These are phyloP conservation scores for Oenanthe sinensis DNA, from an alignment of 129 eudicot species.

Conservation along the genomic window DNA sequence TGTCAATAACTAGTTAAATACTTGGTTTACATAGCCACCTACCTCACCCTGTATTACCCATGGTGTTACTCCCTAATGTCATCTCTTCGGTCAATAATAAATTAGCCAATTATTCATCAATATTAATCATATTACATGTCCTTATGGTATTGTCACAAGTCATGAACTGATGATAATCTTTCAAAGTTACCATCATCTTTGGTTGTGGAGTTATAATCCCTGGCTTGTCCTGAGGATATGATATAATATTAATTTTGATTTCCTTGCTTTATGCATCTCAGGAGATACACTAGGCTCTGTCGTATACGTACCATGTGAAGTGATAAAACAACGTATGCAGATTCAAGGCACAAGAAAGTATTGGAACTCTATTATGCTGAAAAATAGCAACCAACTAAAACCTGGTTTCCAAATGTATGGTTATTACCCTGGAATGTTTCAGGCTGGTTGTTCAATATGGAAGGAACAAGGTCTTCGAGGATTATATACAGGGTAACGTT, in stretches of 20 bases:
- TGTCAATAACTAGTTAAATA: background rate
- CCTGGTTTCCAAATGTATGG: conserved; percentile 51
- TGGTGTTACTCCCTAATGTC: background rate
- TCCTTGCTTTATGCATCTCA: conserved; percentile 22
- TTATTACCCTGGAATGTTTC: conserved; percentile 89
- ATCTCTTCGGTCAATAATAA: background rate
- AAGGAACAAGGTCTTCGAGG: conserved; percentile 91
- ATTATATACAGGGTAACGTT: conserved; percentile 76
- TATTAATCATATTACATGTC: background rate
- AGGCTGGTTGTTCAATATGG: conserved; percentile 92
- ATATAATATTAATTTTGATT: background rate
- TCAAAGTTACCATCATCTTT: background rate
- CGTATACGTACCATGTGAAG: conserved; percentile 95
- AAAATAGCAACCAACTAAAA: conserved; percentile 31
- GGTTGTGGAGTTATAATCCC: background rate
- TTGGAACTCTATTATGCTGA: conserved; percentile 62
- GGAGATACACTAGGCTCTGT: conserved; percentile 97
- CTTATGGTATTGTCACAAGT: background rate
- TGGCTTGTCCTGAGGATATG: background rate
- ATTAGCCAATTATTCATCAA: background rate
- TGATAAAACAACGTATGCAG: conserved; percentile 97
- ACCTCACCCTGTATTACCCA: background rate
- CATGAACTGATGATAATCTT: background rate
- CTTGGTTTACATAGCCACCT: background rate
- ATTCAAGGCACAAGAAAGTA: conserved; percentile 80